Evolutionary conservation across 2,329 filamentous ascomycete genomes (phyloP).

Genomic region (Pyrenochaeta sp.): DNA sequence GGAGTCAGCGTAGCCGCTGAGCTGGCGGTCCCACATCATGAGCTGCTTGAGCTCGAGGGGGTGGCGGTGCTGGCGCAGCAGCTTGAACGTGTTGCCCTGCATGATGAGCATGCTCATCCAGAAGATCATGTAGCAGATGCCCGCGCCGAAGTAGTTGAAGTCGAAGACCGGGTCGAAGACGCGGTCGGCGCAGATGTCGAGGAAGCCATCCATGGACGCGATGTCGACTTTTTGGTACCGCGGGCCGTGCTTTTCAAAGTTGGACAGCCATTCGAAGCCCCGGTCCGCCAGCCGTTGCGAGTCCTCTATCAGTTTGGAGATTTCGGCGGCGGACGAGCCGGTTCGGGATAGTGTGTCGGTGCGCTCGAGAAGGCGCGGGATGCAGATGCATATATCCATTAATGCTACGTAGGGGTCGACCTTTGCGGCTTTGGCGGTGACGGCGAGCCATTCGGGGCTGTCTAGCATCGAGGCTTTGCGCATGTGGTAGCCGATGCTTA

Average conservation of each 20-base stretch:
- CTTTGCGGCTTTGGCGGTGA: constrained; percentile 40
- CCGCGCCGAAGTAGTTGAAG: constrained; percentile 41
- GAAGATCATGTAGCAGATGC: constrained; percentile 46
- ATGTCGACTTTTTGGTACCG: constrained; percentile 36
- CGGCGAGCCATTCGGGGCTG: constrained; percentile 40
- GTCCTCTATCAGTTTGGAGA: constrained; percentile 36
- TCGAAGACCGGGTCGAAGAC: constrained; percentile 39
- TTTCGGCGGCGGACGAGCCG: constrained; percentile 14
- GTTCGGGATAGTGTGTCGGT: constrained; percentile 29
- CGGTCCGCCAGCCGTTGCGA: constrained; percentile 32
- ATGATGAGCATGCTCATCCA: constrained; percentile 48
- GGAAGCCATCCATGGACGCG: constrained; percentile 32
- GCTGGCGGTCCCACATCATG: constrained; percentile 41
- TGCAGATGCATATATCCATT: constrained; percentile 41
- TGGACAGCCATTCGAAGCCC: constrained; percentile 38
- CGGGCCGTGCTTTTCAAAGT: constrained; percentile 40
- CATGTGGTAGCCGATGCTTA: constrained; percentile 44
- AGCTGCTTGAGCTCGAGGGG: constrained; percentile 40
- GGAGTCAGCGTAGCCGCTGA: constrained; percentile 38
- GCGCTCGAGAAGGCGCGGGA: constrained; percentile 45
- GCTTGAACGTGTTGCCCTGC: constrained; percentile 43
- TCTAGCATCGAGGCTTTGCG: constrained; percentile 47
- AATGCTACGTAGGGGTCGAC: constrained; percentile 43
- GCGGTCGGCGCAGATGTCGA: constrained; percentile 32
- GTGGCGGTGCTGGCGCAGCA: constrained; percentile 30